Base-by-base conservation (phyloP, 78 protist genomes). In the Dictyostelium intermedium region DNA sequence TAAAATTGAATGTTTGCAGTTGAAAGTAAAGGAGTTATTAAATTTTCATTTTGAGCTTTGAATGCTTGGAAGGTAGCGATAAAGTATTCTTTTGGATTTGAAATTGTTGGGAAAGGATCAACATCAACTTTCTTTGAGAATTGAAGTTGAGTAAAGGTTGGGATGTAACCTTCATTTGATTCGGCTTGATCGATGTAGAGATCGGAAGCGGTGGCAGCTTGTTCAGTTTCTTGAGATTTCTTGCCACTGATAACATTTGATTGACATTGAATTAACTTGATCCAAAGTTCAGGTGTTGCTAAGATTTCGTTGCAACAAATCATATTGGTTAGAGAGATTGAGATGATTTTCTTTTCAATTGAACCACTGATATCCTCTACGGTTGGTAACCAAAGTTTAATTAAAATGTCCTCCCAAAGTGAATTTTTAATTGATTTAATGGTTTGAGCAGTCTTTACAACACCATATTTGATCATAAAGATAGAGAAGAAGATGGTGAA, bases 271-370 rank as follows among this genome's bases (percentile, higher is more conserved):
- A 61, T 32, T n/a, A 89, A 41, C n/a, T 39, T n/a, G 5, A 89
- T 25, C 94, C 94, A 89, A 11, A 83, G 30, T 3, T 89, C 56
- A 10, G 61, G 20, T 1, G 86, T 41, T 6, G 35, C 23, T 8
- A 41, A 87, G 25, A 89, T 78, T 20, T 89, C 87, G 0, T 11
- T 9, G 8, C 74, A 61, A 56, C 74, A 69, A 2, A 92, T 35
- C 60, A 94, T 37, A 20, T 35, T 9, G 27, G 96, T 74, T 34
- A 80, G 56, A 9, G 66, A 92, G 20, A 94, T 37, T 5, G 93
- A 69, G 35, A 94, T 56, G 66, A 94, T 85, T 81, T 94, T 94
- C 82, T 83, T 66, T 56, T 94, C 96, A 41, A 94, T 80, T 11
- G 13, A 9, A n/a, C 93, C 93, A 63, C 27, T 76, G 30, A 85